Evolutionary conservation across 1,284 basidiomycete genomes (phyloP).

Genomic region (Mycena sp.): DNA sequence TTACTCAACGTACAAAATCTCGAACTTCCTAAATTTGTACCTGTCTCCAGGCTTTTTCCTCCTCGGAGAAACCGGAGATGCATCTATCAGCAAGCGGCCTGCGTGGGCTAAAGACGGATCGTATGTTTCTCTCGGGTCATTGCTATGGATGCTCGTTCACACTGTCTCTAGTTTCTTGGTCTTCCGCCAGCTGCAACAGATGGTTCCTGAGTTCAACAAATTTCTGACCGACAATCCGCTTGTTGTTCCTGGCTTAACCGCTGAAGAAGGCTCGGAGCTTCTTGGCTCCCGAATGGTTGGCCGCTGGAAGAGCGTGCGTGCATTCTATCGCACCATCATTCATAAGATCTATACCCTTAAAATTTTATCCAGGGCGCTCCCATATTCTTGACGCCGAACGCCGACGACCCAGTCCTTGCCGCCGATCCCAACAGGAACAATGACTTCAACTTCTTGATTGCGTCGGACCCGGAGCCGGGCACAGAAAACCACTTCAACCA

Average conservation of each 20-base stretch:
- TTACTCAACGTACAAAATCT: background rate
- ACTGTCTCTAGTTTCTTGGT: constrained; percentile 50
- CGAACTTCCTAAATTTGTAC: constrained; percentile 14
- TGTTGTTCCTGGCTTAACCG: constrained; percentile 45
- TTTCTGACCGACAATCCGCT: constrained; percentile 56
- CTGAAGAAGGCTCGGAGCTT: constrained; percentile 54
- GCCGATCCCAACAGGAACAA: constrained; percentile 51
- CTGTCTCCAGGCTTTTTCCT: constrained; percentile 46
- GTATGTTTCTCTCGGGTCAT: background rate
- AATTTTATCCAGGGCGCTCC: constrained; percentile 48
- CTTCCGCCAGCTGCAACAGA: constrained; percentile 62
- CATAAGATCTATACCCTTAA: background rate
- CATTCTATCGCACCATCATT: background rate
- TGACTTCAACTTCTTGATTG: constrained; percentile 47
- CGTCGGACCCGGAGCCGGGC: constrained; percentile 27
- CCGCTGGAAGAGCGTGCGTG: constrained; percentile 46
- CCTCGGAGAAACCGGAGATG: constrained; percentile 43
- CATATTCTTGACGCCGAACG: constrained; percentile 52
- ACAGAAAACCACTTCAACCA: constrained; percentile 37
- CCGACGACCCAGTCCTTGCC: constrained; percentile 52
- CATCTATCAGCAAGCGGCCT: constrained; percentile 4
- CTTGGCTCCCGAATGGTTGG: constrained; percentile 64
- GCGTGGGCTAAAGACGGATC: constrained; percentile 44
- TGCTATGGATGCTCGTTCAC: background rate
- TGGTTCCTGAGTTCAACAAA: constrained; percentile 58